phyloP scores from a whole-genome alignment of 2,329 filamentous ascomycete species.

The Xylaria sp. region DNA sequence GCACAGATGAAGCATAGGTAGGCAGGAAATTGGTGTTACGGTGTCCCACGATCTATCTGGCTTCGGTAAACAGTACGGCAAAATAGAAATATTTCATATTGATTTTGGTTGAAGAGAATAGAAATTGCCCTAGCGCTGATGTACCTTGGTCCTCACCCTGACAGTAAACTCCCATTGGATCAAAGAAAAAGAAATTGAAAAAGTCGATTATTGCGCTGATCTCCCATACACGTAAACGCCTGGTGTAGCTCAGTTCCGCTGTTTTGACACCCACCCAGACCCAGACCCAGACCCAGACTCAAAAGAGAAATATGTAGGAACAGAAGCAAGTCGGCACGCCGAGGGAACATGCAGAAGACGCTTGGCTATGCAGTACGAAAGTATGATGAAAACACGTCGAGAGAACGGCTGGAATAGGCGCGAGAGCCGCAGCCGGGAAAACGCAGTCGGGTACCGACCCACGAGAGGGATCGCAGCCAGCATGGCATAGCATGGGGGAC shows the following conservation, averaged over 20 bases:
- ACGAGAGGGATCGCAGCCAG: conserved; percentile 17
- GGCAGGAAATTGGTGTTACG: conserved; percentile 29
- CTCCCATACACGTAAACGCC: conserved; percentile 34
- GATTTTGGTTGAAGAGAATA: conserved; percentile 8
- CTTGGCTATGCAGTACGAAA: conserved; percentile 31
- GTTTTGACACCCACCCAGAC: conserved; percentile 13
- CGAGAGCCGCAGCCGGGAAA: conserved; percentile 26
- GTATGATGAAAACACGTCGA: conserved; percentile 22
- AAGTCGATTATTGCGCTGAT: conserved; percentile 31
- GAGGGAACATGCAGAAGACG: conserved; percentile 19
- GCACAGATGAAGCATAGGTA: conserved; percentile 15
- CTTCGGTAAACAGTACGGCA: conserved; percentile 5
- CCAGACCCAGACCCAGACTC: not conserved
- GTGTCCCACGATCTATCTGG: conserved; percentile 31
- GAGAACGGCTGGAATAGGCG: conserved; percentile 17
- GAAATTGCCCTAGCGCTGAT: conserved; percentile 30
- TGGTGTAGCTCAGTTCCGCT: conserved; percentile 9
- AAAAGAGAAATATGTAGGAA: conserved; percentile 24
- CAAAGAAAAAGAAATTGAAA: conserved; percentile 19
- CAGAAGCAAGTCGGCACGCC: conserved; percentile 14
- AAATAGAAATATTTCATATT: not conserved
- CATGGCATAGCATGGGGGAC: not conserved
- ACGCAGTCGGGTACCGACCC: conserved; percentile 14
- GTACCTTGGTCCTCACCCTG: conserved; percentile 19
- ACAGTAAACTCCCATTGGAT: conserved; percentile 25